Evolutionary conservation across 169 alveolate genomes (phyloP), one percentile per base, ranked within the genome.

Genomic region (Plasmodium blacklocki): DNA sequence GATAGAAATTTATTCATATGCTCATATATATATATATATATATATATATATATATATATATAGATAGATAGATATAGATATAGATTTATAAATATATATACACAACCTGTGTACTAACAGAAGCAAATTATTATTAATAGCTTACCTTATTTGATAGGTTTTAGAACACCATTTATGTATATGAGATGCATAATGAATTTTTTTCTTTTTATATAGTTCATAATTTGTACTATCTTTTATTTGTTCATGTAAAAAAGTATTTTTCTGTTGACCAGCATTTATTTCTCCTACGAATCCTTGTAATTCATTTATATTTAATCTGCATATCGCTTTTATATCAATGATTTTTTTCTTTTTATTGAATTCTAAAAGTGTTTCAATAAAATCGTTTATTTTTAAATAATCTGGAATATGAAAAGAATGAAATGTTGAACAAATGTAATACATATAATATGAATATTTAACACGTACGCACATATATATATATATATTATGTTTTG

Each of bases 161-260:
- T 85, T 85, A 12, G 92, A 85, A 56, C 92, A 85, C 92, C 92
- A 85, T 62, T 85, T 85, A 52, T 85, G 92, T 60, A 85, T 85
- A 32, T 85, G 92, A 3, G 92, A 85, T 15, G 86, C 73, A 49
- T 85, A 85, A 72, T 85, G 92, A n/a, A 85, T 85, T 85, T 85
- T 85, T 21, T 43, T 29, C 18, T 70, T 71, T 71, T 68, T 71
- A 19, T 71, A 58, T 29, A 71, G 47, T 11, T 85, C 92, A 49
- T 71, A 70, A 50, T 50, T 85, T 83, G 86, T 70, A 32, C 58
- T 71, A 58, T 59, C 67, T 45, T 85, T 85, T 11, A 71, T 70
- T 19, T 70, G 64, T 15, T 85, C 75, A 23, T 71, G 47, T 15
- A 50, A 50, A 39, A 29, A 71, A 18, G n/a, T 45, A n/a, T 60